Conservation (phyloP, 78 protist genomes). For the Emiliania huxleyi region DNA sequence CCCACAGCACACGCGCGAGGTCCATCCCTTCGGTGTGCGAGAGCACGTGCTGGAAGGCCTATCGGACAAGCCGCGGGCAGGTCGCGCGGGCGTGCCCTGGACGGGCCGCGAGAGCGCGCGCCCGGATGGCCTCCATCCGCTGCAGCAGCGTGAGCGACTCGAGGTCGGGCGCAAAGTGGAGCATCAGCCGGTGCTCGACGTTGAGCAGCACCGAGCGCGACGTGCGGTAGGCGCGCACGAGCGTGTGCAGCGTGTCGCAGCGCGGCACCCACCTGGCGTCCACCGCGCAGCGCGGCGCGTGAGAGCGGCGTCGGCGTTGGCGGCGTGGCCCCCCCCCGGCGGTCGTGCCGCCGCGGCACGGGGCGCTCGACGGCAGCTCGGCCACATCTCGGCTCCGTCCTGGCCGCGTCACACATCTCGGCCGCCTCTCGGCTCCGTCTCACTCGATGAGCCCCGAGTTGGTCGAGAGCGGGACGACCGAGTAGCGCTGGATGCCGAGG, state of each 20-base stretch:
- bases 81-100: background rate
- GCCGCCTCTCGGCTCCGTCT: slow-evolving; percentile 23
- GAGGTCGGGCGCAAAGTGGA: slow-evolving; percentile 83
- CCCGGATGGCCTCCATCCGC: slow-evolving; percentile 28
- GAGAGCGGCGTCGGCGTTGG: too few species aligned
- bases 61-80: too few species aligned
- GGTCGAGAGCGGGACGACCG: slow-evolving; percentile 82
- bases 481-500: slow-evolving; percentile 61
- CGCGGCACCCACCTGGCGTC: slow-evolving; percentile 25
- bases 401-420: too few species aligned
- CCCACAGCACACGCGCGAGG: slow-evolving; percentile 89
- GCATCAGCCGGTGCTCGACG: slow-evolving; percentile 83
- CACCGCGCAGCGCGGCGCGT: too few species aligned
- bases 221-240: slow-evolving; percentile 74
- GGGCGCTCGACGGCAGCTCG: too few species aligned
- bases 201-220: slow-evolving; percentile 68
- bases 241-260: slow-evolving; percentile 89
- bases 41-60: slow-evolving; percentile 90
- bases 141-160: slow-evolving; percentile 82
- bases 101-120: too few species aligned
- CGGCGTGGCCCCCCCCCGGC: too few species aligned
- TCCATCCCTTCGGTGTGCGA: slow-evolving; percentile 90
- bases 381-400: too few species aligned
- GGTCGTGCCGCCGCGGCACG: too few species aligned
- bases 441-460: slow-evolving; percentile 86